Evolutionary conservation across 73 alveolate species (phyloP).

Genomic region (Paramecium tetraurelia): DNA sequence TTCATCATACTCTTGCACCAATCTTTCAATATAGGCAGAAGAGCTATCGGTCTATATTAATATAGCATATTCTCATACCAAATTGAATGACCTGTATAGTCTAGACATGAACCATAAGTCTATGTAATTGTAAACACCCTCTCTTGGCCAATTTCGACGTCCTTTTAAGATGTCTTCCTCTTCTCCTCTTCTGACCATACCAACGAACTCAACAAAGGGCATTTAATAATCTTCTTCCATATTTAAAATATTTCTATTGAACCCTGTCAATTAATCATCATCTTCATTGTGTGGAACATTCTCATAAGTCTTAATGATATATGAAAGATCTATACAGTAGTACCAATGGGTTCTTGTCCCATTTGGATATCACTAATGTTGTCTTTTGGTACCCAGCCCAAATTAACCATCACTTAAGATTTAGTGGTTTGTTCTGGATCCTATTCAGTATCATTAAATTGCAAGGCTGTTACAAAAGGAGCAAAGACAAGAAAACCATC

Average conservation of each 20-base stretch:
- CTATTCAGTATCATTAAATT: neutral
- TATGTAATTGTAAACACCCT: conserved; percentile 61
- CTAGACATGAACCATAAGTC: conserved; percentile 58
- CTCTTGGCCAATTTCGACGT: conserved; percentile 50
- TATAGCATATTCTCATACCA: neutral
- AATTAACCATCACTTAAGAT: conserved; percentile 53
- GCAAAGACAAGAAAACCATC: conserved; percentile 63
- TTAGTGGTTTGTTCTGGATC: conserved; percentile 40
- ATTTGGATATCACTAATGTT: conserved; percentile 49
- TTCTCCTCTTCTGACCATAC: conserved; percentile 63
- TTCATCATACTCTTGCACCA: conserved; percentile 58
- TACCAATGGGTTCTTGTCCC: conserved; percentile 52
- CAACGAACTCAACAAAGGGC: conserved; percentile 52
- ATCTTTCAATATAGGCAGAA: conserved; percentile 59
- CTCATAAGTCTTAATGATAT: neutral
- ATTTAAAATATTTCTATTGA: conserved; percentile 47
- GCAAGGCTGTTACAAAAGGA: conserved; percentile 58
- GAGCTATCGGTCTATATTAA: neutral
- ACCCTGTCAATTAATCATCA: conserved; percentile 14
- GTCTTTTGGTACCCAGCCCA: conserved; percentile 65
- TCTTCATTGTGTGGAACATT: neutral
- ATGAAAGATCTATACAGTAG: neutral
- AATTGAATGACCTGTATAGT: conserved; percentile 56
- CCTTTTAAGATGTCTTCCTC: conserved; percentile 31
- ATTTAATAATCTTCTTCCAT: conserved; percentile 50